phyloP scores from a whole-genome alignment of 768 basidiomycete genomes.

The Suillus clintonianus region DNA sequence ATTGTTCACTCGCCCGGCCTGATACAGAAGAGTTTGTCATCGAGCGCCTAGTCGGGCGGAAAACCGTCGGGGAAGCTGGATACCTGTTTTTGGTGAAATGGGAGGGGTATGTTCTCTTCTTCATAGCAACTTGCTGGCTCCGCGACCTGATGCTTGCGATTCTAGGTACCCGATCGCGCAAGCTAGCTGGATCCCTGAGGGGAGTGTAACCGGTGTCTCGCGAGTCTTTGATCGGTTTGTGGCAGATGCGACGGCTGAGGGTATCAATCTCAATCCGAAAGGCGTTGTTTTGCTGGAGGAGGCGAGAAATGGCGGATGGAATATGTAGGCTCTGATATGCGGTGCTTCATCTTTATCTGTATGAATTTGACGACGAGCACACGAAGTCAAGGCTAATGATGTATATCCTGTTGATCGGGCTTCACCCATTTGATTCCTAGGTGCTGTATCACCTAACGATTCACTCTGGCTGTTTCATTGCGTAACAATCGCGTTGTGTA shows the following conservation, averaged over 20 bases:
- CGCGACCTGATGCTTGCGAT: neutral
- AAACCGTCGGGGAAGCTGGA: slow-evolving; percentile 11
- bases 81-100: slow-evolving; percentile 33
- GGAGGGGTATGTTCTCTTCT: slow-evolving; percentile 27
- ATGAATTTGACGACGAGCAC: neutral
- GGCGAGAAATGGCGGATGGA: slow-evolving; percentile 22
- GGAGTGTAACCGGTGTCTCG: slow-evolving; percentile 21
- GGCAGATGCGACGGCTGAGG: slow-evolving; percentile 18
- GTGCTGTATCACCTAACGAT: neutral
- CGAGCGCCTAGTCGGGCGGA: slow-evolving; percentile 30
- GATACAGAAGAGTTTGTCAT: slow-evolving; percentile 12
- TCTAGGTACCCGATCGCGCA: slow-evolving; percentile 27
- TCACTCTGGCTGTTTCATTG: neutral
- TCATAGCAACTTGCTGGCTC: neutral
- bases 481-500: no score
- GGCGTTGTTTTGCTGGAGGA: slow-evolving; percentile 24
- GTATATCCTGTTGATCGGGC: neutral
- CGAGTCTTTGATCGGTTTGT: slow-evolving; percentile 18
- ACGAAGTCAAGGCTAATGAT: neutral
- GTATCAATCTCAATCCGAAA: slow-evolving; percentile 12
- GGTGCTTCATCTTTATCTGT: neutral
- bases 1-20: slow-evolving; percentile 15
- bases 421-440: neutral
- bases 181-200: slow-evolving; percentile 32
- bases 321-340: neutral